A percentile compares a stretch with the other conserved stretches of the same genome.
Conservation (phyloP, 108 stramenopile species). For the Fistulifera solaris region DNA sequence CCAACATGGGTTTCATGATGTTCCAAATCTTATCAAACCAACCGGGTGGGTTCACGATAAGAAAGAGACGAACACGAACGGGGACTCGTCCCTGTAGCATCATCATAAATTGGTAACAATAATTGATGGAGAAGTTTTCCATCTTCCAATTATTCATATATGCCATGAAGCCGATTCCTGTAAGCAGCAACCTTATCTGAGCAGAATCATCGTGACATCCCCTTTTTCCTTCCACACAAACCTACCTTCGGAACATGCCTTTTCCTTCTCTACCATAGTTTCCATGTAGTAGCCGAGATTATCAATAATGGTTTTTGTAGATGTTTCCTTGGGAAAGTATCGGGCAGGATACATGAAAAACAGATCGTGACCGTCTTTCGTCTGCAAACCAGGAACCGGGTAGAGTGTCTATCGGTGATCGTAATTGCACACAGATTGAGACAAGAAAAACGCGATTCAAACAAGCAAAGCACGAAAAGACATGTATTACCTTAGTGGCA, state of each 20-base stretch:
- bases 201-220: too few relatives aligned
- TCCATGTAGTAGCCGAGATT: constrained; percentile 38
- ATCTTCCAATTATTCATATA: constrained; percentile 44
- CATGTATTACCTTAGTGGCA: constrained; percentile 7
- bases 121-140: constrained; percentile 31
- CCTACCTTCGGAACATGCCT: constrained; percentile 18
- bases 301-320: constrained; percentile 28
- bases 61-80: constrained; percentile 26
- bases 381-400: constrained; percentile 35
- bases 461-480: not conserved
- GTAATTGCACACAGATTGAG: too few relatives aligned
- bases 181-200: too few relatives aligned
- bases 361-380: constrained; percentile 25
- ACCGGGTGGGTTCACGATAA: constrained; percentile 50
- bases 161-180: constrained; percentile 40
- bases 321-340: constrained; percentile 28
- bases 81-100: constrained; percentile 32
- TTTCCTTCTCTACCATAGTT: constrained; percentile 31
- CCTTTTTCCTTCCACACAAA: too few relatives aligned
- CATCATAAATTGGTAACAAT: constrained; percentile 35
- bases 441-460: too few relatives aligned
- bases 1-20: constrained; percentile 38
- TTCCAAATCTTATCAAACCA: constrained; percentile 43
- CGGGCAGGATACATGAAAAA: constrained; percentile 43
- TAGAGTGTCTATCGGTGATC: constrained; percentile 29